Evolutionary conservation across 345 rosid genomes (phyloP), one percentile per base, ranked within the genome.

Genomic region (Lumnitzera littorea): DNA sequence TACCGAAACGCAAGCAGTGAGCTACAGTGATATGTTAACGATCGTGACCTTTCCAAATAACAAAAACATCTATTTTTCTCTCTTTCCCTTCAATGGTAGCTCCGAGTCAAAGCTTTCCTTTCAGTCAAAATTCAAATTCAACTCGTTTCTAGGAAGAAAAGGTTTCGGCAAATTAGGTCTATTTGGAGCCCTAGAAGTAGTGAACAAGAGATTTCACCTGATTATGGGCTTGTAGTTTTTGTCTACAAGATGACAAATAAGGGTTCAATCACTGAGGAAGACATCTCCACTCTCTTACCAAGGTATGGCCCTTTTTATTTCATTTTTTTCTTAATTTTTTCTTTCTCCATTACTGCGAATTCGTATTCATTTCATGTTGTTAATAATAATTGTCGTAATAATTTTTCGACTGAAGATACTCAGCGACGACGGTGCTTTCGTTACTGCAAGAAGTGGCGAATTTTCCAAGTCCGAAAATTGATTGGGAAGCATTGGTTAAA

Each of bases 401-500:
- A 8, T 55, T 51, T 13, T 13, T 23, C 17, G 11, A 51, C 52
- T 36, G 53, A 63, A 91, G 95, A 73, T 87, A 89, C 65, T 60
- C 85, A 3, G 81, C 86, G 4, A 69, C 65, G 31, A 77, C 84
- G 51, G 70, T 85, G 60, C 74, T 86, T 64, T 65, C 78, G 50
- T 51, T 89, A 76, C 59, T 89, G 15, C 87, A 82, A 23, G 96
- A 89, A 65, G 84, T 86, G 70, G 76, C 84, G 0, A 80, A 72
- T 47, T 68, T 48, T 61, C 72, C 74, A 51, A 78, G 66, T 7
- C 66, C 53, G 14, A 84, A 76, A 80, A 68, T 86, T 41, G 80
- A 89, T 60, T 89, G 94, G 94, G 56, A 82, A 53, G 82, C 72
- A 62, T 50, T 89, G 70, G 87, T 81, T 55, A 80, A 79, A 74